Percentiles rank a stretch among this genome's conserved stretches.
phyloP scores from a whole-genome alignment of 345 rosid genomes.

The Abelmoschus esculentus region DNA sequence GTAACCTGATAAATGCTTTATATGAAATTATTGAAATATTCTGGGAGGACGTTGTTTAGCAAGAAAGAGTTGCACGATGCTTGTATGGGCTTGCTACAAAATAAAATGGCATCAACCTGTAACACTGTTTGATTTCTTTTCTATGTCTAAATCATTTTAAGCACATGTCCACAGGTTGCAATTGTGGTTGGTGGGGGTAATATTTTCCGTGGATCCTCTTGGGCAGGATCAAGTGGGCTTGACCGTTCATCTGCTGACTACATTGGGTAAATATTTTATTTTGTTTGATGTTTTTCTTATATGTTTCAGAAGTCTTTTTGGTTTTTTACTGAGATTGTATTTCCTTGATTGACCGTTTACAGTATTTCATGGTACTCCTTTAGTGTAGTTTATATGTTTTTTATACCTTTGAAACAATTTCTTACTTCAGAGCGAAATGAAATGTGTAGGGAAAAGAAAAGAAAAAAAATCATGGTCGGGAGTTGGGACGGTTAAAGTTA shows the following conservation, averaged over 20 bases:
- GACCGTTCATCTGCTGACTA: conserved; percentile 76
- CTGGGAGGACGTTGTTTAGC: neutral
- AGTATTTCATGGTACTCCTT: neutral
- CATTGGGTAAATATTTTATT: conserved; percentile 51
- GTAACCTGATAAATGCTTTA: neutral
- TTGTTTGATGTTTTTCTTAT: neutral
- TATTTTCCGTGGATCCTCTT: conserved; percentile 84
- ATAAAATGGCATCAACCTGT: too few relatives aligned
- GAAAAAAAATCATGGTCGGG: too few relatives aligned
- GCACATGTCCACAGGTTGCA: conserved; percentile 53
- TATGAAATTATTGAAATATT: neutral
- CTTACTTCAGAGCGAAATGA: too few relatives aligned
- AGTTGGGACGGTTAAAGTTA: neutral
- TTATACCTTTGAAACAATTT: too few relatives aligned
- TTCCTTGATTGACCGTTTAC: neutral
- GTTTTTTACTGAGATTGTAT: conserved; percentile 1
- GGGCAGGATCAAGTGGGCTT: conserved; percentile 96
- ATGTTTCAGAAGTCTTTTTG: neutral
- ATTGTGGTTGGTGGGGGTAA: conserved; percentile 96
- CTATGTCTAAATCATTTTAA: conserved; percentile 3
- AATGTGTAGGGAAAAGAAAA: too few relatives aligned
- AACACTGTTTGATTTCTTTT: conserved; percentile 6
- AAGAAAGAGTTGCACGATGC: neutral
- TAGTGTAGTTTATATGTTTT: neutral
- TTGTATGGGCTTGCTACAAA: neutral